These are phyloP conservation scores for Raphanus raphanistrum DNA, from an alignment of 345 rosid species.

Conservation along the genomic window DNA sequence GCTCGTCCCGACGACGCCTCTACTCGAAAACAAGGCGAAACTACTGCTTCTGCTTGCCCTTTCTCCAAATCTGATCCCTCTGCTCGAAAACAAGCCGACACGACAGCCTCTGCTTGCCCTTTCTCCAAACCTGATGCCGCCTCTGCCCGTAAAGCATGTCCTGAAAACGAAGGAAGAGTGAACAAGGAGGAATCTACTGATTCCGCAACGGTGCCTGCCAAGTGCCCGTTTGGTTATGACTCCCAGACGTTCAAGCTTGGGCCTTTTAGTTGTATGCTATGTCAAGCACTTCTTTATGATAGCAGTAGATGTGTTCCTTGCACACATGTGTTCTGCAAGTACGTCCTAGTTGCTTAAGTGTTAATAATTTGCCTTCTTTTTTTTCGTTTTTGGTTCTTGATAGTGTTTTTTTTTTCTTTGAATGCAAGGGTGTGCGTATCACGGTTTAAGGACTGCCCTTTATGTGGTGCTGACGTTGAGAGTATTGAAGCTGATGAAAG, in stretches of 20 bases:
- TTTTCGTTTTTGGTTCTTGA: background rate
- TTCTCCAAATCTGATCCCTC: slow-evolving; percentile 62
- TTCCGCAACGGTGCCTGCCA: slow-evolving; percentile 56
- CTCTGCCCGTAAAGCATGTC: slow-evolving; percentile 32
- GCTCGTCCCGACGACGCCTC: slow-evolving; percentile 58
- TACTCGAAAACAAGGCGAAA: slow-evolving; percentile 8
- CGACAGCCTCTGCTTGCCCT: slow-evolving; percentile 46
- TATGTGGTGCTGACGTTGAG: slow-evolving; percentile 96
- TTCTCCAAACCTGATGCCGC: slow-evolving; percentile 52
- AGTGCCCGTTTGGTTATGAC: slow-evolving; percentile 94
- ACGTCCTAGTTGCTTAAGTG: slow-evolving; percentile 27
- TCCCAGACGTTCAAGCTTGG: slow-evolving; percentile 90
- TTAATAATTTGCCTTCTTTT: background rate
- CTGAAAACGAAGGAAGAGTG: slow-evolving; percentile 36
- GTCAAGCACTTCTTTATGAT: slow-evolving; percentile 85
- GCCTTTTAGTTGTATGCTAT: slow-evolving; percentile 89
- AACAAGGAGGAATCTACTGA: slow-evolving; percentile 46
- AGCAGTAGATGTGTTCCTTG: slow-evolving; percentile 87
- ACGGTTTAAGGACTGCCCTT: slow-evolving; percentile 87
- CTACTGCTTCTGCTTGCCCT: slow-evolving; percentile 46
- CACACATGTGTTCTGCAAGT: slow-evolving; percentile 89
- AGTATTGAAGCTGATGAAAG: slow-evolving; percentile 64
- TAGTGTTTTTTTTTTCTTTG: slow-evolving; percentile 9
- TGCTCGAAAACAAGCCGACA: slow-evolving; percentile 32
- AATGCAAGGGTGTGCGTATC: slow-evolving; percentile 60